Percentiles rank a stretch among this genome's conserved stretches.
phyloP scores from a whole-genome alignment of 441 rosid genomes.

The Flueggea neowawraea region DNA sequence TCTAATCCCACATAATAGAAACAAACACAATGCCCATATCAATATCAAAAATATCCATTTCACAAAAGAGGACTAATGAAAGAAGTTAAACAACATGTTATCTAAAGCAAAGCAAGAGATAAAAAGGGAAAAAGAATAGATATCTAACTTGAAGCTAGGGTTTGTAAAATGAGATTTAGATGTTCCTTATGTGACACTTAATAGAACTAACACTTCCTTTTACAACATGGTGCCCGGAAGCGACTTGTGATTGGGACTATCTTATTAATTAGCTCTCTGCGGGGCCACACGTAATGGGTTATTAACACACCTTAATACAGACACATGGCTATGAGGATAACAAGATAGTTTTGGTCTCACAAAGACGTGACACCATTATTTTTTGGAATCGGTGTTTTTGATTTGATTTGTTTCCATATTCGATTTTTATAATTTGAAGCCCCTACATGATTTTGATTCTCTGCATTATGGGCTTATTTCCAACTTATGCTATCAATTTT shows the following conservation, averaged over 20 bases:
- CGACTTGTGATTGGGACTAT: constrained; percentile 37
- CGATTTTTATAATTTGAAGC: background rate
- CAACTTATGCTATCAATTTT: background rate
- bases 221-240: constrained; percentile 9
- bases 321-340: constrained; percentile 32
- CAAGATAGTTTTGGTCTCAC: constrained; percentile 33
- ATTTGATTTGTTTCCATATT: constrained; percentile 27
- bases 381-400: constrained; percentile 24
- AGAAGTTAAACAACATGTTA: too few relatives aligned
- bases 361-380: constrained; percentile 44
- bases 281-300: constrained; percentile 20
- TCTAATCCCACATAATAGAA: too few relatives aligned
- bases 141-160: background rate
- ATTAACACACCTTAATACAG: constrained; percentile 24
- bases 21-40: too few relatives aligned
- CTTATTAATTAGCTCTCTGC: constrained; percentile 4
- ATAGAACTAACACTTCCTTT: background rate
- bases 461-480: constrained; percentile 1
- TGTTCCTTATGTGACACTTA: constrained; percentile 4
- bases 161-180: background rate
- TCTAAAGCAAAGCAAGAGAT: background rate
- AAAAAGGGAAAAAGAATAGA: background rate
- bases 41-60: too few relatives aligned
- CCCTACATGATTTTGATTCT: background rate
- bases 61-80: too few relatives aligned